Base-by-base conservation (phyloP, 306 rosid species). In the Sindora glabra region DNA sequence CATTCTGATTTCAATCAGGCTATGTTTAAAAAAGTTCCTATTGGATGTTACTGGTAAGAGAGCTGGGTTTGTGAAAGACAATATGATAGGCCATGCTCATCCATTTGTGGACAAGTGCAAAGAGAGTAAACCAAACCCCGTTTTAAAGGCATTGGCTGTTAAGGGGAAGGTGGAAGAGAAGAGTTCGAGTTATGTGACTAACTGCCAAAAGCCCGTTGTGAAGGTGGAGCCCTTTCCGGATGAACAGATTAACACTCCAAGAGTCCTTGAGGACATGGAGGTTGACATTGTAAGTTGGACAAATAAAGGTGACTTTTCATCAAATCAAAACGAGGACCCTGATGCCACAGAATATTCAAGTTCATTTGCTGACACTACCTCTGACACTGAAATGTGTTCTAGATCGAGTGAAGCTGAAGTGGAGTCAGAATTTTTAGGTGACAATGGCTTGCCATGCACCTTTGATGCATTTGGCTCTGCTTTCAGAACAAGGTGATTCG, bases 281-380 rank as follows among this genome's bases (percentile, higher is more conserved):
- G 69, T 87, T 33, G 92, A 91, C 63, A 79, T 90, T 45, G 48
- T 74, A 34, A 83, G 72, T 50, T 71, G 81, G 73, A 74, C 75
- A 39, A 81, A 74, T 65, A 77, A 77, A 77, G 79, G 62, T 40
- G 76, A 73, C 23, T 27, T 55, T 11, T 69, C 74, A 24, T 55
- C 73, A 16, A 54, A 53, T 52, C 84, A 81, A 60, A 69, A 54
- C 19, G 89, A 81, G 42, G 98, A 88, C 48, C 90, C 88, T 22
- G 89, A 88, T 67, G 98, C 90, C 48, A 91, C 96, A 44, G 95
- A 91, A 62, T 76, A 81, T 71, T 91, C 98, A 46, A 88, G 92
- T 67, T 91, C 96, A 3, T 91, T 91, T 68, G 95, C 79, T 0
- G 79, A 74, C 65, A 81, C 96, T 23, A 26, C 30, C 1, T 84